Percentiles rank a stretch among this genome's conserved stretches.
phyloP scores from a whole-genome alignment of 306 rosid genomes.

The Cicer pinnatifidum region DNA sequence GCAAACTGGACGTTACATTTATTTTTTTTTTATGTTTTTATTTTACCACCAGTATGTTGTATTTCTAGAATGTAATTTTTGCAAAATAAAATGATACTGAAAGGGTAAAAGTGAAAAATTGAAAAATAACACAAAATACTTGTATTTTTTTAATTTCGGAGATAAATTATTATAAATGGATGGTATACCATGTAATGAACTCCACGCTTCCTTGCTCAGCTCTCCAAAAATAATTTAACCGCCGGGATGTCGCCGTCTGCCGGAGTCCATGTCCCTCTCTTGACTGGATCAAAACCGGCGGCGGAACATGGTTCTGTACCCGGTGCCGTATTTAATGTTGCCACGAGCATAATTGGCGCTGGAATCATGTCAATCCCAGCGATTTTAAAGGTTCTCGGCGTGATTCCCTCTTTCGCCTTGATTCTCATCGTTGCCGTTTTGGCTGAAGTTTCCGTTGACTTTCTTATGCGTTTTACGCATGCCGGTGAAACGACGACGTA shows the following conservation, averaged over 20 bases:
- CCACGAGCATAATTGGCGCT: slow-evolving; percentile 82
- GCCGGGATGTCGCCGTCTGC: slow-evolving; percentile 65
- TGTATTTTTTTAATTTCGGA: too few species aligned
- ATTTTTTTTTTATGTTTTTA: too few species aligned
- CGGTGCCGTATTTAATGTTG: slow-evolving; percentile 85
- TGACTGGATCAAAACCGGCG: slow-evolving; percentile 35
- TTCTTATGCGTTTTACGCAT: slow-evolving; percentile 77
- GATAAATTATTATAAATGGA: too few species aligned
- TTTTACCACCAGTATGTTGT: too few species aligned
- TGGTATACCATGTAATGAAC: background rate
- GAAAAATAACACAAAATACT: too few species aligned
- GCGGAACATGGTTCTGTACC: slow-evolving; percentile 51
- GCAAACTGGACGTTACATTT: too few species aligned
- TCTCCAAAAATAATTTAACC: background rate
- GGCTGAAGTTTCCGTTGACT: slow-evolving; percentile 76
- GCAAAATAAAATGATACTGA: too few species aligned
- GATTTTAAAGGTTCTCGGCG: slow-evolving; percentile 79
- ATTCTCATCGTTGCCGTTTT: slow-evolving; percentile 65
- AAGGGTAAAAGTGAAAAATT: too few species aligned
- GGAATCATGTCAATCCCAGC: slow-evolving; percentile 97
- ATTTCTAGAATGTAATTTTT: too few species aligned
- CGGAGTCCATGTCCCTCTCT: slow-evolving; percentile 57
- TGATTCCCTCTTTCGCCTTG: slow-evolving; percentile 62
- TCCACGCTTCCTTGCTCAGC: background rate
- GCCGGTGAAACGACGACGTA: slow-evolving; percentile 74